Percentiles rank a stretch among this genome's conserved stretches.
These are phyloP conservation scores for Septoria petroselini DNA, from an alignment of 2,329 filamentous ascomycete species.

Conservation along the genomic window DNA sequence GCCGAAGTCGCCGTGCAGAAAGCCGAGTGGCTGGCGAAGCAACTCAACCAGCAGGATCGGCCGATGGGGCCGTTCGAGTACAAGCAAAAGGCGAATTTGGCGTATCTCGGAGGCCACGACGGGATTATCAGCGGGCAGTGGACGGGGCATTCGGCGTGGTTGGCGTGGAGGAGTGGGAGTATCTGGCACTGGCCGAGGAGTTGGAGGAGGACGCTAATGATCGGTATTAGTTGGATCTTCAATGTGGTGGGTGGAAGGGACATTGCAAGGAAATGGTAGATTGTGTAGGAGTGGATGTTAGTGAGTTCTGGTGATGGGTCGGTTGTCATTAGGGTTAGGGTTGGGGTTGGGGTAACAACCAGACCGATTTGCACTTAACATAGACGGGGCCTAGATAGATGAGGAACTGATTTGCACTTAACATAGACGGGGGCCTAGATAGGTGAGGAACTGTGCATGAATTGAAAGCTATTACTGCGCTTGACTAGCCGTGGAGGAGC, in stretches of 20 bases:
- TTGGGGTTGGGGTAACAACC: too few relatives aligned
- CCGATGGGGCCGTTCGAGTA: slow-evolving; percentile 38
- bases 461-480: too few relatives aligned
- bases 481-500: too few relatives aligned
- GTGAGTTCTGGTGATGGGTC: too few relatives aligned
- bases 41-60: slow-evolving; percentile 27
- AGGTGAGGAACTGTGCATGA: too few relatives aligned
- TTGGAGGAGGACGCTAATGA: slow-evolving; percentile 36
- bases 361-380: too few relatives aligned
- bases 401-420: too few relatives aligned
- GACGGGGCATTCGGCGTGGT: slow-evolving; percentile 44
- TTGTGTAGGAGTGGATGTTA: not conserved
- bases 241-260: slow-evolving; percentile 33
- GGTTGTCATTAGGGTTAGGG: too few relatives aligned
- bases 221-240: slow-evolving; percentile 34
- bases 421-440: too few relatives aligned
- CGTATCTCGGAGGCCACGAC: slow-evolving; percentile 44
- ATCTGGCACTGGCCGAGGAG: slow-evolving; percentile 33
- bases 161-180: slow-evolving; percentile 44
- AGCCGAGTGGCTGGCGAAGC: slow-evolving; percentile 37
- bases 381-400: too few relatives aligned
- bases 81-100: slow-evolving; percentile 40
- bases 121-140: slow-evolving; percentile 45
- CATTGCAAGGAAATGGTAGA: slow-evolving; percentile 33
- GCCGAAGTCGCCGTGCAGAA: slow-evolving; percentile 43